A percentile compares a stretch with the other conserved stretches of the same genome.
These are phyloP conservation scores for Punica granatum DNA, from an alignment of 345 rosid genomes.

Conservation along the genomic window DNA sequence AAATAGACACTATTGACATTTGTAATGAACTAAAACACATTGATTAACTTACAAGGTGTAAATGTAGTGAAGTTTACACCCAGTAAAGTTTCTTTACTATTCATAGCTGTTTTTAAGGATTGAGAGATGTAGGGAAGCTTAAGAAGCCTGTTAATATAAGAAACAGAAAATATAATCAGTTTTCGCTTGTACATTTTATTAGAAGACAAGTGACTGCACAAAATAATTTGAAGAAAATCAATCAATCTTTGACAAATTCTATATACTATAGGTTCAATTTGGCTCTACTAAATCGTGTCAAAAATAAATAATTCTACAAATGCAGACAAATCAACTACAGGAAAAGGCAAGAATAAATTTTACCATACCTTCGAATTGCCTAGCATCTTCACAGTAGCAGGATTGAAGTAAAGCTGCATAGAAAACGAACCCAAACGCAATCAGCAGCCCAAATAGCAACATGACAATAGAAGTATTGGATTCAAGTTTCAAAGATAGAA, in stretches of 20 bases:
- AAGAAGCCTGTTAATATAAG: not conserved
- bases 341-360: not conserved
- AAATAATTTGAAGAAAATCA: not conserved
- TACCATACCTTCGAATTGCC: slow-evolving; percentile 77
- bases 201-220: not conserved
- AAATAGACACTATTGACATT: too few relatives aligned
- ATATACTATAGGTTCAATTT: not conserved
- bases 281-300: not conserved
- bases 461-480: not conserved
- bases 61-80: too few relatives aligned
- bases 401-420: slow-evolving; percentile 90
- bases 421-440: not conserved
- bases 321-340: not conserved
- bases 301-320: not conserved
- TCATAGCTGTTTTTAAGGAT: too few relatives aligned
- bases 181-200: not conserved
- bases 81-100: too few relatives aligned
- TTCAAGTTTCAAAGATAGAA: not conserved
- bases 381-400: slow-evolving; percentile 98
- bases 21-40: not conserved
- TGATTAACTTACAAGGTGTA: not conserved
- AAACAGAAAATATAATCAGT: not conserved
- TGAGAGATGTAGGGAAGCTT: not conserved
- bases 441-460: not conserved
- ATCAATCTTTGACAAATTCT: not conserved